A percentile compares a stretch with the other conserved stretches of the same genome.
phyloP scores from a whole-genome alignment of 2,329 filamentous ascomycete species.

The Colletotrichum sp. region DNA sequence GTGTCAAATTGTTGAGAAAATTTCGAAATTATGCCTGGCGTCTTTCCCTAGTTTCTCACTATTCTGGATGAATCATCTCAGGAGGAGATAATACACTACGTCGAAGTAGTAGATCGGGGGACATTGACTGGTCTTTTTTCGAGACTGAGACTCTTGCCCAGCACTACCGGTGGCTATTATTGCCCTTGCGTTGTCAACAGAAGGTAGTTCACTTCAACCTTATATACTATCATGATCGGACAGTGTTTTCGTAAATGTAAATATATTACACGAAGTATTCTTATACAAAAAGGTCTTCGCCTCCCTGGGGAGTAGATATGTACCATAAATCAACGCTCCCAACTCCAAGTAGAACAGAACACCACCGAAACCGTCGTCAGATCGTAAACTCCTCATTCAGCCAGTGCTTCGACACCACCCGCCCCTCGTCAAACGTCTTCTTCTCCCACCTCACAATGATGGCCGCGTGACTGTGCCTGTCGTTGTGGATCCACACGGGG shows the following conservation, averaged over 20 bases:
- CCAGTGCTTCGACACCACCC: conserved; percentile 82
- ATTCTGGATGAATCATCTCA: background rate
- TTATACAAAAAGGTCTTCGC: background rate
- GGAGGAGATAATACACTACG: background rate
- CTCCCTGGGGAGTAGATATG: background rate
- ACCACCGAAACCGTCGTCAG: conserved; percentile 34
- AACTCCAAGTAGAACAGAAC: background rate
- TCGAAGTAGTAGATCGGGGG: background rate
- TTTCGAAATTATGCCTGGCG: accelerated
- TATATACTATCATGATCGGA: background rate
- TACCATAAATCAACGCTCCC: background rate
- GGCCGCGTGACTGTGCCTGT: conserved; percentile 84
- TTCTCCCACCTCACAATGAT: conserved; percentile 82
- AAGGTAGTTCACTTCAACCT: background rate
- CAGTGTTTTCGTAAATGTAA: background rate
- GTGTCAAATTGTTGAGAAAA: accelerated
- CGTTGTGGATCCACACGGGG: conserved; percentile 77
- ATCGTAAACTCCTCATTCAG: conserved; percentile 74
- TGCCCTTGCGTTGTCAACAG: background rate
- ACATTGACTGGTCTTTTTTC: no score
- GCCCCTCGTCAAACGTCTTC: conserved; percentile 75
- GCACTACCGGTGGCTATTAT: background rate
- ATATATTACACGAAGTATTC: background rate
- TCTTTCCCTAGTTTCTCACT: accelerated
- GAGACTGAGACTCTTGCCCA: no score